Evolutionary conservation across 2,329 filamentous ascomycete species (phyloP).

Genomic region (Colletotrichum filicis): DNA sequence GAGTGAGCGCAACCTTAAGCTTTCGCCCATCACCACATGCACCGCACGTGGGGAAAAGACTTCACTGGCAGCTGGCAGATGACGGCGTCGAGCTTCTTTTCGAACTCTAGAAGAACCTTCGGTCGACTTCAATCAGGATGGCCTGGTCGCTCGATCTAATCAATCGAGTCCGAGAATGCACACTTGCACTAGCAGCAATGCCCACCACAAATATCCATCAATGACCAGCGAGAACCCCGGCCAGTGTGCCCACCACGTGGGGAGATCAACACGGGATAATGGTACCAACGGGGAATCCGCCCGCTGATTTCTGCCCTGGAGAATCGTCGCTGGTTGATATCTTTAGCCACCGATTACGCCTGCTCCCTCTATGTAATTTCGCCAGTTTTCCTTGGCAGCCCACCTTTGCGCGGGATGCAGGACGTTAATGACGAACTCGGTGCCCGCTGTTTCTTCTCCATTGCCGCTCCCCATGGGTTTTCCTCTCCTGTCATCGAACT

Average conservation of each 20-base stretch:
- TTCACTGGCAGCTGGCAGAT: background rate
- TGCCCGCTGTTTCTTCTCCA: slow-evolving; percentile 22
- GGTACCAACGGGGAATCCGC: slow-evolving; percentile 4
- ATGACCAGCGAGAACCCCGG: slow-evolving; percentile 1
- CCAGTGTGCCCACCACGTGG: slow-evolving; percentile 19
- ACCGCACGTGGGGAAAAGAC: slow-evolving; percentile 6
- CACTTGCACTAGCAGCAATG: background rate
- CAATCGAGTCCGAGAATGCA: background rate
- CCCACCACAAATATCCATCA: background rate
- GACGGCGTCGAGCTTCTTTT: background rate
- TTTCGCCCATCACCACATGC: background rate
- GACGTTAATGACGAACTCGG: slow-evolving; percentile 28
- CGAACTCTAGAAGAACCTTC: background rate
- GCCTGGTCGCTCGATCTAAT: background rate
- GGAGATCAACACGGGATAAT: slow-evolving; percentile 21
- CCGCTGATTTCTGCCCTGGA: slow-evolving; percentile 4
- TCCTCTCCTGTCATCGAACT: background rate
- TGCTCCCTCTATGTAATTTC: slow-evolving; percentile 25
- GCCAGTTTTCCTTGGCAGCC: slow-evolving; percentile 24
- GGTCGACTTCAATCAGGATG: background rate
- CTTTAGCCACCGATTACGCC: slow-evolving; percentile 25
- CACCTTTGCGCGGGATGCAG: slow-evolving; percentile 15
- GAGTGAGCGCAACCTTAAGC: slow-evolving; percentile 1
- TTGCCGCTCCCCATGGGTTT: background rate
- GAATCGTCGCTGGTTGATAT: slow-evolving; percentile 1